Base-by-base conservation (phyloP, 371 early-diverging fungal genomes). In the Dichotomocladium elegans region DNA sequence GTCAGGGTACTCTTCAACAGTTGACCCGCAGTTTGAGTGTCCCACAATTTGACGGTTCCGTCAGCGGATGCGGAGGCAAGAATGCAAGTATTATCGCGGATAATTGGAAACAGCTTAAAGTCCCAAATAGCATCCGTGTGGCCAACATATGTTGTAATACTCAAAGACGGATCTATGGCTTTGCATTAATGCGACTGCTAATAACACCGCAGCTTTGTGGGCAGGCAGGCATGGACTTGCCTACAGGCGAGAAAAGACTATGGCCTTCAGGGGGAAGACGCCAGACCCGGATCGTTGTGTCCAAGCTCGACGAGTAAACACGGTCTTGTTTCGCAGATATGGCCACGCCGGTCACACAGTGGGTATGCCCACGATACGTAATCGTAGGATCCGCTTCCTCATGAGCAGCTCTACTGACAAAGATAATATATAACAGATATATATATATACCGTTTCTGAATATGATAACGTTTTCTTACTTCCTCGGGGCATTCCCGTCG, bases 121-220 rank as follows among this genome's bases (percentile, higher is more conserved):
- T 90, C 90, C 95, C 95, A 95, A 12, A 95, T 82, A 2, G 84
- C 81, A 61, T 93, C 92, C 0, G 90, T 86, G 60, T 93, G 93
- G 1, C 91, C 92, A 11, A 88, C 78, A 52, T 79, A 87, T 1
- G 83, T 84, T 8, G 83, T 73, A 12, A 76, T 55, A 24, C 79
- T 70, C 15, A 85, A 37, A 0, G 77, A 74, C 28, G 83, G 69
- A 57, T 83, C 87, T 85, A 51, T n/a, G n/a, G n/a, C n/a, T n/a
- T n/a, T n/a, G n/a, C n/a, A n/a, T n/a, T n/a, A n/a, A n/a, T n/a
- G n/a, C n/a, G n/a, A n/a, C n/a, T n/a, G n/a, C n/a, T n/a, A n/a
- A n/a, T n/a, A n/a, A n/a, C n/a, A n/a, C n/a, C n/a, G n/a, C n/a
- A n/a, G n/a, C n/a, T n/a, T n/a, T n/a, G n/a, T n/a, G n/a, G n/a